Conservation (phyloP, 768 basidiomycete species). For the Daedaleopsis sinensis region DNA sequence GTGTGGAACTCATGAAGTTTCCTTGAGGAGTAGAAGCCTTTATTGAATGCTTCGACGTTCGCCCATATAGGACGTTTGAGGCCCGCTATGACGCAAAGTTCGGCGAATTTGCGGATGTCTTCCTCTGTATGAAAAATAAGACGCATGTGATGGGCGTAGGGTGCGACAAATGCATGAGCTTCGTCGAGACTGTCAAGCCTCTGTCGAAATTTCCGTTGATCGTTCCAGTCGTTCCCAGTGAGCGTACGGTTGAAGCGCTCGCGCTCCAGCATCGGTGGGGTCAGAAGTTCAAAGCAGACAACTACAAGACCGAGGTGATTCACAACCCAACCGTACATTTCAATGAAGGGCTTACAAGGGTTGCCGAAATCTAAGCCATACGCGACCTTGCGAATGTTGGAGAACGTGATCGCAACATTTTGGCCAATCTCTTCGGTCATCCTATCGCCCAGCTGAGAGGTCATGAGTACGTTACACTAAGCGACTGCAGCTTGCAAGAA, state of each 20-base stretch:
- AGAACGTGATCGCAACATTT: conserved; percentile 56
- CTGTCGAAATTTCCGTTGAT: conserved; percentile 52
- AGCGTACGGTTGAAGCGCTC: conserved; percentile 58
- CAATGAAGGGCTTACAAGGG: conserved; percentile 54
- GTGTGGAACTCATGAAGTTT: conserved; percentile 48
- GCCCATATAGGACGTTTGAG: conserved; percentile 31
- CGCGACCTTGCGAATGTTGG: conserved; percentile 61
- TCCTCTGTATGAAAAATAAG: conserved; percentile 56
- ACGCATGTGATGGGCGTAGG: conserved; percentile 74
- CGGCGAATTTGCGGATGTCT: conserved; percentile 54
- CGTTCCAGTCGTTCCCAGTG: conserved; percentile 42
- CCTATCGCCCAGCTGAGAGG: conserved; percentile 57
- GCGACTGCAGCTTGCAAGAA: not conserved
- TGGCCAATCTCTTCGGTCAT: conserved; percentile 52
- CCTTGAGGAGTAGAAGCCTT: conserved; percentile 53
- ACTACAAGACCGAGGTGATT: conserved; percentile 45
- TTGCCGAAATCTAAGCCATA: conserved; percentile 61
- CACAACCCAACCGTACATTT: not conserved
- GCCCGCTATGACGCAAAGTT: conserved; percentile 57
- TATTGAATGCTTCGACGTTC: conserved; percentile 51
- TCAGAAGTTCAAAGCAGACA: conserved; percentile 67
- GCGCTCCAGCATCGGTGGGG: conserved; percentile 65
- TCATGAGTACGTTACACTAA: not conserved
- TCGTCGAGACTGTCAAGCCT: conserved; percentile 61
- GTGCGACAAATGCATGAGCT: conserved; percentile 61